phyloP scores from a whole-genome alignment of 2,329 filamentous ascomycete genomes.

The Teratosphaeria destructans region DNA sequence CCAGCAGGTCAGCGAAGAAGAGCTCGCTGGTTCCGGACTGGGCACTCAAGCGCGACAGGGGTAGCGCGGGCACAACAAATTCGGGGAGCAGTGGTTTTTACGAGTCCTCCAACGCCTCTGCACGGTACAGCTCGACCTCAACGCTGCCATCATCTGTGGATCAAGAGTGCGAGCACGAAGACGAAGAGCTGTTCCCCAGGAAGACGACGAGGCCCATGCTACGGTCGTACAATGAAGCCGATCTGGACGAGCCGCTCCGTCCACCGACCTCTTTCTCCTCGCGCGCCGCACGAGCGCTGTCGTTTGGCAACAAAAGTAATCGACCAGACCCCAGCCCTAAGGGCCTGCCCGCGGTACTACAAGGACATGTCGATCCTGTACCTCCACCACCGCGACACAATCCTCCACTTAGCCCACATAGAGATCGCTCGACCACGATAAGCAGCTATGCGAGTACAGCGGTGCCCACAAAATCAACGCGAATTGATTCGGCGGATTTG shows the following conservation, averaged over 20 bases:
- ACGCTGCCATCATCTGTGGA: constrained; percentile 47
- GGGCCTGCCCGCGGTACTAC: constrained; percentile 4
- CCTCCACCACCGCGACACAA: constrained; percentile 7
- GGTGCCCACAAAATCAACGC: constrained; percentile 14
- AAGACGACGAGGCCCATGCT: constrained; percentile 27
- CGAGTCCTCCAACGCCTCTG: constrained; percentile 33
- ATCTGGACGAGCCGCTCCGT: constrained; percentile 20
- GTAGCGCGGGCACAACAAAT: constrained; percentile 39
- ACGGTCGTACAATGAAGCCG: constrained; percentile 31
- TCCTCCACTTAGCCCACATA: constrained; percentile 11
- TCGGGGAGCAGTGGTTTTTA: constrained; percentile 37
- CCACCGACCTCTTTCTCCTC: constrained; percentile 25
- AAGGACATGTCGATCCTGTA: constrained; percentile 3
- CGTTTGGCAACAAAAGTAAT: constrained; percentile 34
- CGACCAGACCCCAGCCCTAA: constrained; percentile 8
- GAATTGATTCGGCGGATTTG: constrained; percentile 16
- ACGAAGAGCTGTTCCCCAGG: constrained; percentile 27
- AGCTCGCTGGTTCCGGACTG: constrained; percentile 7
- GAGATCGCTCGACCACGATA: constrained; percentile 33
- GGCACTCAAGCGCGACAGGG: constrained; percentile 29
- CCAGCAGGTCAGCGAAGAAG: not conserved
- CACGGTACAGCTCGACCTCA: constrained; percentile 45
- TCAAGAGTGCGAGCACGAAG: constrained; percentile 24
- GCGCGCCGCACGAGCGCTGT: constrained; percentile 43
- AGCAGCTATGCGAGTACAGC: constrained; percentile 32